Evolutionary conservation across 208 protist species (phyloP).

Genomic region (Leishmania major): DNA sequence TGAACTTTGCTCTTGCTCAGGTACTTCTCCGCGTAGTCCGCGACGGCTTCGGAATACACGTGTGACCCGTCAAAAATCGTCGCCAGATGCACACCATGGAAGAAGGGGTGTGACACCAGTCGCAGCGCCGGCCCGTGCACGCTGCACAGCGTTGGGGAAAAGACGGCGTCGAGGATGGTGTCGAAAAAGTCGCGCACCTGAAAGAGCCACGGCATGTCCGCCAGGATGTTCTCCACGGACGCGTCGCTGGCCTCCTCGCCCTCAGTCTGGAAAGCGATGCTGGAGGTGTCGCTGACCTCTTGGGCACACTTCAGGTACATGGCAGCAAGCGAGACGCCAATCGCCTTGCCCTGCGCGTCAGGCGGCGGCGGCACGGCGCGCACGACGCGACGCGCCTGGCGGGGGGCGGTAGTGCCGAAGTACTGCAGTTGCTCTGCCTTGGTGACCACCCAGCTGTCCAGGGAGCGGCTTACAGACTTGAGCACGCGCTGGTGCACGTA

Average conservation of each 20-base stretch:
- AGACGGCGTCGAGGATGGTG: constrained; percentile 56
- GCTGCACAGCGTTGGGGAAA: constrained; percentile 36
- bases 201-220: constrained; percentile 66
- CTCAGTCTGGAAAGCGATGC: constrained; percentile 21
- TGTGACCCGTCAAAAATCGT: constrained; percentile 74
- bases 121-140: constrained; percentile 45
- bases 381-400: constrained; percentile 20
- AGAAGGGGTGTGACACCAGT: constrained; percentile 75
- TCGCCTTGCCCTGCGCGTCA: constrained; percentile 27
- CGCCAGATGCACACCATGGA: constrained; percentile 41
- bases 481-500: constrained; percentile 71
- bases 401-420: constrained; percentile 53
- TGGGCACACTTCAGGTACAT: constrained; percentile 43
- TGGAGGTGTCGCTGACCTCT: constrained; percentile 32
- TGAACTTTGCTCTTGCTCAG: constrained; percentile 56
- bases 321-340: constrained; percentile 63
- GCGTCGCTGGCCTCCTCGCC: constrained; percentile 11
- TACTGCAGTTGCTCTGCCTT: constrained; percentile 67
- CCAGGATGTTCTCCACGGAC: constrained; percentile 40
- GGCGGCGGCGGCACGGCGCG: constrained; percentile 36
- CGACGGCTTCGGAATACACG: constrained; percentile 43
- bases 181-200: constrained; percentile 70
- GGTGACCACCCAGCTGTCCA: constrained; percentile 63
- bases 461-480: constrained; percentile 41
- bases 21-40: constrained; percentile 36